These are phyloP conservation scores for Penicillium argentinense DNA, from an alignment of 495 filamentous ascomycete species.

Conservation along the genomic window DNA sequence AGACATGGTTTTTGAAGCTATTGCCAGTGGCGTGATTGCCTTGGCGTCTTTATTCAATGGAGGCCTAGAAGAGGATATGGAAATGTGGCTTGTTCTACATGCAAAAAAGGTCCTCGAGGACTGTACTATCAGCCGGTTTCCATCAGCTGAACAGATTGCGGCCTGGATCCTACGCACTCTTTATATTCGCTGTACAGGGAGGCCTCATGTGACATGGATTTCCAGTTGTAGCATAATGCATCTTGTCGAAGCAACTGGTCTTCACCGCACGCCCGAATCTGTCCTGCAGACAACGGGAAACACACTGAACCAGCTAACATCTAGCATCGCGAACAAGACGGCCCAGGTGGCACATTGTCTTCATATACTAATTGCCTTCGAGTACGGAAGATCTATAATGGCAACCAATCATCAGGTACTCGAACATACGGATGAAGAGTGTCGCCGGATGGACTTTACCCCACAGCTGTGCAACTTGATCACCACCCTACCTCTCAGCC, in stretches of 20 bases:
- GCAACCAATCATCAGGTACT: constrained; percentile 5
- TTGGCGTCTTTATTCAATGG: constrained; percentile 35
- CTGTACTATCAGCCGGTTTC: constrained; percentile 22
- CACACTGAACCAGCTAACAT: constrained; percentile 6
- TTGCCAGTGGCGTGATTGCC: constrained; percentile 34
- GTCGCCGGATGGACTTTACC: constrained; percentile 13
- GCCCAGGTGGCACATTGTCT: constrained; percentile 34
- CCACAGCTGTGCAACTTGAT: constrained; percentile 21
- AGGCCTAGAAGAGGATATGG: constrained; percentile 15
- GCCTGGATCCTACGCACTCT: constrained; percentile 42
- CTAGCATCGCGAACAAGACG: constrained; percentile 23
- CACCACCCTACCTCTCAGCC: constrained; percentile 17
- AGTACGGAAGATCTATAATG: constrained; percentile 41
- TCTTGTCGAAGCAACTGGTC: constrained; percentile 41
- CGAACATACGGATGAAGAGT: neutral
- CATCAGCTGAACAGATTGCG: constrained; percentile 32
- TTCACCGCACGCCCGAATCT: constrained; percentile 34
- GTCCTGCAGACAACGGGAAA: constrained; percentile 13
- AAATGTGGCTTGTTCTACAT: constrained; percentile 30
- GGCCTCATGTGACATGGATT: constrained; percentile 44
- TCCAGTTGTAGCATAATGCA: constrained; percentile 44
- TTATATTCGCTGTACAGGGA: constrained; percentile 38
- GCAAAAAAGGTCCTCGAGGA: constrained; percentile 39
- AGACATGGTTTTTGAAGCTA: constrained; percentile 30
- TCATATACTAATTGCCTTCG: constrained; percentile 37